A percentile compares a stretch with the other conserved stretches of the same genome.
Conservation (phyloP, 441 rosid species). For the Corymbia calophylla region DNA sequence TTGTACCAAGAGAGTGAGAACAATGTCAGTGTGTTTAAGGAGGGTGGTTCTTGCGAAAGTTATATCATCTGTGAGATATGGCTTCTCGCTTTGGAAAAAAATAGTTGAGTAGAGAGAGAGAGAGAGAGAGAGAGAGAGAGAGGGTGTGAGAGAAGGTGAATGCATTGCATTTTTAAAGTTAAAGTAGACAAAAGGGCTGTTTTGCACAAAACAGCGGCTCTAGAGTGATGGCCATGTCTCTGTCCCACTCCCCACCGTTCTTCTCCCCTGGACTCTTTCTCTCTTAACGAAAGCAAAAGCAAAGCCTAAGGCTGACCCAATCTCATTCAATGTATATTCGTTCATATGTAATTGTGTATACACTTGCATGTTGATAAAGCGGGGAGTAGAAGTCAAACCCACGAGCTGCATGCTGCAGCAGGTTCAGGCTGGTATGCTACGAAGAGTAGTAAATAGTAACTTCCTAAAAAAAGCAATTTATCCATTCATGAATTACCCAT, state of each 20-base stretch:
- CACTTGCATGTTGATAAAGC: background rate
- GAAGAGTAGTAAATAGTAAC: background rate
- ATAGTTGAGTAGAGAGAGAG: background rate
- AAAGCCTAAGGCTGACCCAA: background rate
- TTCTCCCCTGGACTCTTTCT: conserved; percentile 1
- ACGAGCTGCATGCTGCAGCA: background rate
- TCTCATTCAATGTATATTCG: background rate
- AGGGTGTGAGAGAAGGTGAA: background rate
- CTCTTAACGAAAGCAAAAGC: background rate
- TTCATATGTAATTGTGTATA: background rate
- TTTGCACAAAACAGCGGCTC: background rate
- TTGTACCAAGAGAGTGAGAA: background rate
- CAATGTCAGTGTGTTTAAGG: background rate
- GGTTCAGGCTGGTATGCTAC: background rate
- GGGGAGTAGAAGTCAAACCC: background rate
- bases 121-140: background rate
- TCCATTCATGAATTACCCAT: background rate
- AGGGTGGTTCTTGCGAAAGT: background rate
- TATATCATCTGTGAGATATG: background rate
- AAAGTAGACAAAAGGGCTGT: background rate
- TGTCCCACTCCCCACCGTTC: background rate
- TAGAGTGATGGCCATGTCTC: background rate
- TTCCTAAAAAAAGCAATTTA: background rate
- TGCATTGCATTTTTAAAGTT: background rate
- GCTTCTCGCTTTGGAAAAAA: background rate